Evolutionary conservation across 2,329 filamentous ascomycete genomes (phyloP).

Genomic region (Knoxdaviesia proteae): DNA sequence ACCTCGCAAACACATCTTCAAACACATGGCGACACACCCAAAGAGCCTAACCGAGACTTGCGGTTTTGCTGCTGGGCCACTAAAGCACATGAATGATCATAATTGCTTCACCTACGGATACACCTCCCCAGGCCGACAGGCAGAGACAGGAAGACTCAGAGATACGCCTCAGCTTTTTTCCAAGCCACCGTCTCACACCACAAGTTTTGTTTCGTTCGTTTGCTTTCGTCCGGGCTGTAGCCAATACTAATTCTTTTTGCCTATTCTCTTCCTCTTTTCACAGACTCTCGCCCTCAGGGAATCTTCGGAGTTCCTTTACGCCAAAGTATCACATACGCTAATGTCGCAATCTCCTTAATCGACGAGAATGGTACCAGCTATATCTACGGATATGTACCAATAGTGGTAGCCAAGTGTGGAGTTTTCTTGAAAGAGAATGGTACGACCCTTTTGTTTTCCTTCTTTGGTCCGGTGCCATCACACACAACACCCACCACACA

Average conservation of each 20-base stretch:
- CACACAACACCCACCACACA: conserved; percentile 2
- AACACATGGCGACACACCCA: no score
- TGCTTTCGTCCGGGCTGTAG: no score
- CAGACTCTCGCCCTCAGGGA: conserved; percentile 29
- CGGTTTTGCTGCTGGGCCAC: no score
- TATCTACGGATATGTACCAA: conserved; percentile 95
- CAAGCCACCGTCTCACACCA: no score
- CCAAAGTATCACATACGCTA: conserved; percentile 90
- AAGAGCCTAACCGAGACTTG: no score
- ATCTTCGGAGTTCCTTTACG: conserved; percentile 91
- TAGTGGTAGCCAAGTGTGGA: conserved; percentile 94
- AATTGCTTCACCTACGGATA: no score
- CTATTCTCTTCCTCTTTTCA: conserved; percentile 1
- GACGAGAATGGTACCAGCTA: conserved; percentile 87
- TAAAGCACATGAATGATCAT: no score
- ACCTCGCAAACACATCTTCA: no score
- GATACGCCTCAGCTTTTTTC: no score
- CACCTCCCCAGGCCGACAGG: no score
- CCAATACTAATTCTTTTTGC: neutral
- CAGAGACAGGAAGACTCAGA: no score
- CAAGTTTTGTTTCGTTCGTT: no score
- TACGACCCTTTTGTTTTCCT: conserved; percentile 20
- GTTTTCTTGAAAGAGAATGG: conserved; percentile 97
- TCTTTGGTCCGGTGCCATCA: neutral
- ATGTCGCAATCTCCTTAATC: conserved; percentile 89